Evolutionary conservation across 73 alveolate species (phyloP).

Genomic region (Halteria grandinella): DNA sequence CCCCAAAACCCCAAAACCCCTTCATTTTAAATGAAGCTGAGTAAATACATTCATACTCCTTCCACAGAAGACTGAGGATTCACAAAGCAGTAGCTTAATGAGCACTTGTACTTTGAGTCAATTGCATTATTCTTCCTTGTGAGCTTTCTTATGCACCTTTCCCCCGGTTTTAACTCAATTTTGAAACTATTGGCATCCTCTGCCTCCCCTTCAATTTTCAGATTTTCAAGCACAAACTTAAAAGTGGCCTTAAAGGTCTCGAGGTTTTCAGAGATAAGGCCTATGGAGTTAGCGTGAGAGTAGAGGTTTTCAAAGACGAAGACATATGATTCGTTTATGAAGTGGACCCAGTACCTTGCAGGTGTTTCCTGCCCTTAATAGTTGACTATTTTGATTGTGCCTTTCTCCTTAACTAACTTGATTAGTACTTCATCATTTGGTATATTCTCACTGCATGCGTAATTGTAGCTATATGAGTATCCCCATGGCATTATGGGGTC

Average conservation of each 20-base stretch:
- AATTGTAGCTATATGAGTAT: slow-evolving; percentile 51
- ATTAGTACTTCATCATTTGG: slow-evolving; percentile 20
- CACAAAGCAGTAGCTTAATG: slow-evolving; percentile 30
- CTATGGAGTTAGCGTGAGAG: no score
- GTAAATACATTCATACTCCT: neutral
- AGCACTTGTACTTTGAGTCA: slow-evolving; percentile 64
- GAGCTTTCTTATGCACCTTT: neutral
- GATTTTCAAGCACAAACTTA: slow-evolving; percentile 52
- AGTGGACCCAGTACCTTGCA: slow-evolving; percentile 41
- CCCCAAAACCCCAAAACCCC: no score
- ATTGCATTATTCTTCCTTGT: slow-evolving; percentile 36
- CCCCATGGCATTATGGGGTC: slow-evolving; percentile 71
- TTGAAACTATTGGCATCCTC: slow-evolving; percentile 46
- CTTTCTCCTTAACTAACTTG: slow-evolving; percentile 25
- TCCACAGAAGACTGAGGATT: neutral
- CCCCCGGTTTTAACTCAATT: slow-evolving; percentile 34
- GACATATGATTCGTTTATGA: slow-evolving; percentile 51
- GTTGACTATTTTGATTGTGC: slow-evolving; percentile 32
- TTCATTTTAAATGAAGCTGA: no score
- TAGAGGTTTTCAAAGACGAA: slow-evolving; percentile 66
- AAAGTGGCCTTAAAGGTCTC: slow-evolving; percentile 60
- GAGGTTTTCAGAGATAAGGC: neutral
- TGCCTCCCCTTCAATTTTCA: slow-evolving; percentile 49
- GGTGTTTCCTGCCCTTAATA: slow-evolving; percentile 35
- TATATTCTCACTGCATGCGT: slow-evolving; percentile 33